Base-by-base conservation (phyloP, 495 filamentous ascomycete species). In the Penicillium roqueforti region DNA sequence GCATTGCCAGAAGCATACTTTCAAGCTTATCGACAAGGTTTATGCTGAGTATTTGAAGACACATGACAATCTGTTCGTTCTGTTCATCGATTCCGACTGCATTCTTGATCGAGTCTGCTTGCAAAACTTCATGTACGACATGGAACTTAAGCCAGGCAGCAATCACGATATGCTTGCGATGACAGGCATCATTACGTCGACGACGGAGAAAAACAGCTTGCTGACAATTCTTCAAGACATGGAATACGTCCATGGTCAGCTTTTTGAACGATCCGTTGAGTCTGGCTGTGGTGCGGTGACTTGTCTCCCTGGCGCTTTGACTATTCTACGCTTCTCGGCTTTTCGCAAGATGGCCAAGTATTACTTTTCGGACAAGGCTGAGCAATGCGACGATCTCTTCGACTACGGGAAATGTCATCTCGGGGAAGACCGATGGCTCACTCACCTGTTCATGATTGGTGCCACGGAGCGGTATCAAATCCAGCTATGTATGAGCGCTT, bases 11-110 rank as follows among this genome's bases (percentile, higher is more conserved):
- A 97, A 97, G 71, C 80, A 80, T 57, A 96, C 92, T 0, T 98
- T 95, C 76, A 89, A 88, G 72, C 83, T 98, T 32, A 96, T 97
- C 66, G 91, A 97, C 70, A 89, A 86, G 60, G 85, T 97, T 16
- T 98, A 97, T 67, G 82, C 84, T 18, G 85, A 93, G 41, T 98
- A 98, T 51, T 77, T 96, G 40, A 87, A 86, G 68, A 79, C 83
- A 37, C 88, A 96, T 65, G 92, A 98, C 70, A 88, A 97, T 57
- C 75, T 98, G 4, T 98, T 97, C 65, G 85, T 97, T 34, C 79
- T 98, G 26, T 97, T 98, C 75, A 97, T 98, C 68, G 93, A 98
- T 71, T 97, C 92, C 3, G 93, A 98, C 71, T 97, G 93, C 73
- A 95, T 98, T 60, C 76, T 97, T 36, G 92, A 98, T 73, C 82